Evolutionary conservation across 2,329 filamentous ascomycete genomes (phyloP), one percentile per base, ranked within the genome.

Genomic region (Phyllosticta citribraziliensis): DNA sequence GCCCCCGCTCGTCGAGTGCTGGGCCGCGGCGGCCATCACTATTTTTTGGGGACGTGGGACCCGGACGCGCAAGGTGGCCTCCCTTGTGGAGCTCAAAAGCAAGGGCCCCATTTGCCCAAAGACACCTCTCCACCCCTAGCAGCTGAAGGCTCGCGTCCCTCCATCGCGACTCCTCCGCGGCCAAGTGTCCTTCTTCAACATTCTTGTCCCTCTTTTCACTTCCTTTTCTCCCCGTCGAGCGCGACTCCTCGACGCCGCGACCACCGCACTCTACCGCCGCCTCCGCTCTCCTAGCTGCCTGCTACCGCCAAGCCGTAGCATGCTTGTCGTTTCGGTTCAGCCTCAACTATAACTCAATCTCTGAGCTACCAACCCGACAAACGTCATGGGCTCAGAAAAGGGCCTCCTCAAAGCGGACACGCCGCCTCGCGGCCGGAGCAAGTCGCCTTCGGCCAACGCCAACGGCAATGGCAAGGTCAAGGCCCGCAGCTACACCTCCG

Each of bases 401-500:
- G 54, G 52, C 25, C 40, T 52, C 52, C 61, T 62, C 33, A 52
- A 60, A 40, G 58, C 57, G 25, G 47, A 60, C n/a, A 50, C 55
- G 20, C 30, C 57, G 56, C 47, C 57, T 63, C 65, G 50, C 69
- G 70, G 57, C 68, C 66, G 63, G 33, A 68, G 67, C 35, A 72
- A 70, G 63, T 74, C 73, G 12, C 71, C 71, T 9, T 72, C 71
- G 51, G 70, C 70, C 52, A 50, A 55, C 53, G 70, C 70, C 52
- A 50, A 55, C 53, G 72, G 72, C 66, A 73, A 74, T 64, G 71
- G 74, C 60, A 65, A 69, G 19, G 52, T 64, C 25, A 67, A 66
- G 64, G 68, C 64, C 57, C 64, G 60, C 60, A 84, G 87, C 69
- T 92, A 90, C 78, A 83, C 85, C 61, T 91, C 88, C 1, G 85